phyloP scores from a whole-genome alignment of 139 green algal species.

The Picocystis salinarum region DNA sequence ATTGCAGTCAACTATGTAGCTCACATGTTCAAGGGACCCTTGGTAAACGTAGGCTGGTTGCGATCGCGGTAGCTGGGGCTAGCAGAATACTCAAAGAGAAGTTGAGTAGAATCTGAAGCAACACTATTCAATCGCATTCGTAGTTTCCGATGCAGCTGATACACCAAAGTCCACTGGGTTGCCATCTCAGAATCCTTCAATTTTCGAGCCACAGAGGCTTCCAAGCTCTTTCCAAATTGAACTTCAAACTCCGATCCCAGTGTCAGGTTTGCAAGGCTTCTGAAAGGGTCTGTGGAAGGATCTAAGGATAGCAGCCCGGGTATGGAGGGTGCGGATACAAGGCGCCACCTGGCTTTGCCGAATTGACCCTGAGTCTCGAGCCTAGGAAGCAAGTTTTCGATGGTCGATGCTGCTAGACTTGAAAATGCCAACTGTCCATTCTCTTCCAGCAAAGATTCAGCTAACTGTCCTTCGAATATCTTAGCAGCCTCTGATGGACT shows the following conservation, averaged over 20 bases:
- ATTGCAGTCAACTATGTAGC: conserved; percentile 4
- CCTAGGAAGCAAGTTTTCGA: conserved; percentile 75
- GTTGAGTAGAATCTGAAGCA: conserved; percentile 32
- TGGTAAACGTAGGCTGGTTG: conserved; percentile 4
- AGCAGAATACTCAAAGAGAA: conserved; percentile 65
- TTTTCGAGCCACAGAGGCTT: conserved; percentile 60
- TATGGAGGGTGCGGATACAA: conserved; percentile 66
- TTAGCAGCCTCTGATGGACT: conserved; percentile 40
- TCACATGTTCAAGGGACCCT: conserved; percentile 3
- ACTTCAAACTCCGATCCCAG: conserved; percentile 83
- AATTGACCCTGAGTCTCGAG: conserved; percentile 82
- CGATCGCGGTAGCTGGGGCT: neutral
- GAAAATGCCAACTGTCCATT: conserved; percentile 80
- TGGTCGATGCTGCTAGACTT: conserved; percentile 56
- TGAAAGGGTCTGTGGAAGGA: conserved; percentile 26
- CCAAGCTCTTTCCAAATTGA: conserved; percentile 30
- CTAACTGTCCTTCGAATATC: conserved; percentile 81
- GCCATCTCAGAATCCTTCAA: conserved; percentile 43
- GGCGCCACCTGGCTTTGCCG: conserved; percentile 63
- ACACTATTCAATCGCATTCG: conserved; percentile 62
- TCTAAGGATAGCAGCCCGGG: conserved; percentile 48
- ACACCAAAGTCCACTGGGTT: conserved; percentile 66
- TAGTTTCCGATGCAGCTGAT: conserved; percentile 53
- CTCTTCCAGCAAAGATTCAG: conserved; percentile 65
- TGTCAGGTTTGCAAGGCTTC: conserved; percentile 23